These are phyloP conservation scores for Thymus mandschuricus DNA, from an alignment of 257 asterid species.

Conservation along the genomic window DNA sequence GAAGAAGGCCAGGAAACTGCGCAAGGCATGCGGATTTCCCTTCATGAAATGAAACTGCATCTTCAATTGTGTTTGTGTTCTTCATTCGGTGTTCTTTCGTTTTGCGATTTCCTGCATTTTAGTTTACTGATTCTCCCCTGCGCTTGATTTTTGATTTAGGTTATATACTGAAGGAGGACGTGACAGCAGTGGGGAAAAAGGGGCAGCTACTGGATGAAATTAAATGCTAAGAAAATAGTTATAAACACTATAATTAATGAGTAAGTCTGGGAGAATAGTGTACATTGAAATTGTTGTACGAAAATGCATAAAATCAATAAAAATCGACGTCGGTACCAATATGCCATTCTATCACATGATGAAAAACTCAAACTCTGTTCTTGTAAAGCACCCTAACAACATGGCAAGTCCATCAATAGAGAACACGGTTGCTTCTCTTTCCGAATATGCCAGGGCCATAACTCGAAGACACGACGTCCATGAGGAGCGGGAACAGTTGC, in stretches of 20 bases:
- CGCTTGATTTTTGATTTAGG: conserved; percentile 41
- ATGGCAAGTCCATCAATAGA: too few species aligned
- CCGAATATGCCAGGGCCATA: conserved; percentile 23
- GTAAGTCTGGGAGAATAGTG: too few species aligned
- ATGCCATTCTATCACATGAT: too few species aligned
- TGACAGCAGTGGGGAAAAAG: conserved; percentile 73
- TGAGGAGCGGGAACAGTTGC: conserved; percentile 16
- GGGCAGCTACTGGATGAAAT: conserved; percentile 73
- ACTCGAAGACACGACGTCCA: conserved; percentile 12
- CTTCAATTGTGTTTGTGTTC: conserved; percentile 5
- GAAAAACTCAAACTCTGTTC: too few species aligned
- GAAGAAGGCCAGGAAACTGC: conserved; percentile 71
- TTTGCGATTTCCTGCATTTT: not conserved
- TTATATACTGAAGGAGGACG: conserved; percentile 92
- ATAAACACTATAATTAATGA: too few species aligned
- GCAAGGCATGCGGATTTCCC: conserved; percentile 54
- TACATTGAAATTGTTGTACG: too few species aligned
- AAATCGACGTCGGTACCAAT: too few species aligned
- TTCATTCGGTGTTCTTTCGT: not conserved
- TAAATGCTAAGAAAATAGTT: too few species aligned
- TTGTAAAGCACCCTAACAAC: too few species aligned
- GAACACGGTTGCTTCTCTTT: too few species aligned
- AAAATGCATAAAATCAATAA: too few species aligned
- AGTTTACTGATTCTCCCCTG: not conserved
- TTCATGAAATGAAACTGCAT: conserved; percentile 14